Base-by-base conservation (phyloP, 805 yeast genomes). In the Kluyveromyces siamensis region DNA sequence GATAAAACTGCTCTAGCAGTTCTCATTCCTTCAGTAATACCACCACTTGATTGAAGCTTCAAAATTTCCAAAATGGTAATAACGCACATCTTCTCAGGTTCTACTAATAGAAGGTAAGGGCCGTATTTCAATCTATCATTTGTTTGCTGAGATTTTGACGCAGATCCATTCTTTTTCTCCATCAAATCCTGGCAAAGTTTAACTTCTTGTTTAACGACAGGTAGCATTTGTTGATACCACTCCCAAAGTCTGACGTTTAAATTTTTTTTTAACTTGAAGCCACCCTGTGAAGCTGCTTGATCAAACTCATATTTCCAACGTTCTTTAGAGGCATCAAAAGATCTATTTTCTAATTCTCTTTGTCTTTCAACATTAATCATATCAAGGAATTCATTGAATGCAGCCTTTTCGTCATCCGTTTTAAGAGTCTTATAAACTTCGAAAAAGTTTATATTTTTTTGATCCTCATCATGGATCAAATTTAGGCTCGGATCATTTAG, bases 231-330 rank as follows among this genome's bases (percentile, higher is more conserved):
- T 47, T 75, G 74, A 55, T 84, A 83, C 99, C 99, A 93, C 50
- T 79, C 77, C 79, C 88, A 93, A 38, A 93, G 68, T 55, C 81
- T 81, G 1, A 81, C 82, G 50, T 88, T 89, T 38, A 90, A 69
- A 11, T 79, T 75, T 50, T 79, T 77, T 42, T 79, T 76, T 37
- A 80, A 65, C 4, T 79, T 63, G 47, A 77, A 60, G 11, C 74
- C 79, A 19, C 87, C 87, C 54, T 83, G 73, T 44, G 74, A 72
- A 50, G 72, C 72, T 59, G 80, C 73, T 47, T 77, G 80, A 57
- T 87, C 95, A 56, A 78, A 84, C 53, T 83, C 90, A 55, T 81
- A 83, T 62, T 80, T 83, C 99, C 99, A 91, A 63, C 86, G 84
- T 58, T 83, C 87, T 53, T 78, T 80, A 0, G 98, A 95, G 1